Evolutionary conservation across 1,284 basidiomycete genomes (phyloP).

Genomic region (Ceratobasidium papillatum): DNA sequence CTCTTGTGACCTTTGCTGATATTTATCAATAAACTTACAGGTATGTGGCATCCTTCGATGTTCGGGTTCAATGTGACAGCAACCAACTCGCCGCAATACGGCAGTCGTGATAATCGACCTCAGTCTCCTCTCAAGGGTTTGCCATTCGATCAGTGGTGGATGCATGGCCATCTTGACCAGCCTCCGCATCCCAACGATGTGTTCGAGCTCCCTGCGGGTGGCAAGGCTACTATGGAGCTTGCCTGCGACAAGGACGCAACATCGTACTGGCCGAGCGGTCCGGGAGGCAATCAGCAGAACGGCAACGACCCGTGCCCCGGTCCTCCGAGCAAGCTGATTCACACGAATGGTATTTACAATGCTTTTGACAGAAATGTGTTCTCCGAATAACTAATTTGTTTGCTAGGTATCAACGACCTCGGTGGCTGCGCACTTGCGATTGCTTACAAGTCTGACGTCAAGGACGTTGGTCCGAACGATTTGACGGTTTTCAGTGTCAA

Average conservation of each 20-base stretch:
- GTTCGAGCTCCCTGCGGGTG: constrained; percentile 66
- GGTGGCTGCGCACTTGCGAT: constrained; percentile 75
- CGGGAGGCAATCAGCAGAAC: constrained; percentile 36
- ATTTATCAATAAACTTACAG: constrained; percentile 43
- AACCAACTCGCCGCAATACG: constrained; percentile 51
- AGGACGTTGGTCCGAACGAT: constrained; percentile 66
- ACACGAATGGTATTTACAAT: not conserved
- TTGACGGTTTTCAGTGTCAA: constrained; percentile 78
- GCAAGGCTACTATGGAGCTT: constrained; percentile 60
- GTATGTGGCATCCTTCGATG: constrained; percentile 53
- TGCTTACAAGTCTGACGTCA: constrained; percentile 68
- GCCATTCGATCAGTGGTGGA: constrained; percentile 74
- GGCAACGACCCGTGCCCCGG: constrained; percentile 23
- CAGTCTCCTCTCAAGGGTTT: constrained; percentile 64
- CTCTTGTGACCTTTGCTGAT: not conserved
- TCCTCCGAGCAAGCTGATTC: not conserved
- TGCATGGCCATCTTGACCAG: constrained; percentile 66
- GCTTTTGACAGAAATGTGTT: not conserved
- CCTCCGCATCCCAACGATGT: constrained; percentile 66
- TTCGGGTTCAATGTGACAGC: constrained; percentile 67
- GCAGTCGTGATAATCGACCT: constrained; percentile 64
- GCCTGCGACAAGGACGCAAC: constrained; percentile 59
- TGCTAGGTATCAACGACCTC: constrained; percentile 60
- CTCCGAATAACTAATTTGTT: not conserved
- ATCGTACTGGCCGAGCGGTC: constrained; percentile 42